These are phyloP conservation scores for Monilinia vaccinii-corymbosi DNA, from an alignment of 2,329 filamentous ascomycete species.

Conservation along the genomic window DNA sequence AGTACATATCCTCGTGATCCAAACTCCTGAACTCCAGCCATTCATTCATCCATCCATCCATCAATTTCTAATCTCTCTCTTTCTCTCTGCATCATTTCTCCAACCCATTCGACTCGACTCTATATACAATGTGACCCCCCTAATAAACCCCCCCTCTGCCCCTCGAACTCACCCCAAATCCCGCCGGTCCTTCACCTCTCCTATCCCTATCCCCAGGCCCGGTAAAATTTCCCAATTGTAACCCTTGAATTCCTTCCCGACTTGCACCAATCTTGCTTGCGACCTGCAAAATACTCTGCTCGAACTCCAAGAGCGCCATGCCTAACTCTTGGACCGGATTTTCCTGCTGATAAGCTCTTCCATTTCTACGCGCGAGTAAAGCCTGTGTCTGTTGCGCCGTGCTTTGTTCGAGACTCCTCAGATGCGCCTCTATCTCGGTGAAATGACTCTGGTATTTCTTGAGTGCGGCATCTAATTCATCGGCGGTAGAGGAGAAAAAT, in stretches of 20 bases:
- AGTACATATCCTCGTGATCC: background rate
- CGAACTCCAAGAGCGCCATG: constrained; percentile 54
- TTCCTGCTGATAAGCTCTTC: constrained; percentile 32
- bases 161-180: background rate
- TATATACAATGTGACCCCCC: background rate
- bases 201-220: constrained; percentile 5
- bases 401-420: constrained; percentile 52
- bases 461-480: constrained; percentile 51
- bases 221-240: constrained; percentile 39
- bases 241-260: constrained; percentile 50
- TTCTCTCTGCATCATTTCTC: background rate
- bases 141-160: constrained; percentile 4
- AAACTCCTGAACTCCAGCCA: background rate
- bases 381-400: constrained; percentile 52
- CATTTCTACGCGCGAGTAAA: constrained; percentile 35
- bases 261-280: constrained; percentile 50
- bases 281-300: constrained; percentile 54
- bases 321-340: constrained; percentile 44
- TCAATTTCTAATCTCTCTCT: background rate
- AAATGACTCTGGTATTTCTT: constrained; percentile 49
- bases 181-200: background rate
- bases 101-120: background rate
- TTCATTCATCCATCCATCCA: background rate
- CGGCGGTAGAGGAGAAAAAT: constrained; percentile 53
- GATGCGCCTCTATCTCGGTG: constrained; percentile 55